phyloP scores from a whole-genome alignment of 192 early-diverging fungal genomes.

The Glomus cerebriforme region DNA sequence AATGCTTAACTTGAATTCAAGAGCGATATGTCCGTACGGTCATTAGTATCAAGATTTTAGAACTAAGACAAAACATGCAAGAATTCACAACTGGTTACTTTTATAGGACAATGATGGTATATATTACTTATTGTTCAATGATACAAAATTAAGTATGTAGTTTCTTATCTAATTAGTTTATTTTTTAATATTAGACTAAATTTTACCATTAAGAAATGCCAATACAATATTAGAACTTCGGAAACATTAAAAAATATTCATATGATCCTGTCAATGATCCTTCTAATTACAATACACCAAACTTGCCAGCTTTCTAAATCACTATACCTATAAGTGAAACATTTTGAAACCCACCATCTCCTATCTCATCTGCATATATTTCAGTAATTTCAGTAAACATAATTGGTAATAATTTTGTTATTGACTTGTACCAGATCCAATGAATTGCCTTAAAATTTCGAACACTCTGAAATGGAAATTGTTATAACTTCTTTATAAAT shows the following conservation, averaged over 20 bases:
- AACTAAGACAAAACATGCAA: slow-evolving; percentile 10
- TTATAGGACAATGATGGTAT: slow-evolving; percentile 26
- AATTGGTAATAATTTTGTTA: background rate
- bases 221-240: slow-evolving; percentile 3
- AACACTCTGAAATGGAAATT: no score
- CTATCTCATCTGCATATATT: background rate
- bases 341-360: slow-evolving; percentile 12
- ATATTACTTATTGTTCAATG: slow-evolving; percentile 8
- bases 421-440: slow-evolving; percentile 13
- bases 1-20: slow-evolving; percentile 1
- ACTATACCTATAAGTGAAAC: slow-evolving; percentile 20
- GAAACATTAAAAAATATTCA: slow-evolving; percentile 22
- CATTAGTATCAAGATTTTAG: no score
- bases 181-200: slow-evolving; percentile 22
- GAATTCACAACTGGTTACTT: slow-evolving; percentile 17
- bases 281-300: slow-evolving; percentile 5
- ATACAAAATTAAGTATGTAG: slow-evolving; percentile 18
- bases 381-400: background rate
- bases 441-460: background rate
- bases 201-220: slow-evolving; percentile 20
- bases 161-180: slow-evolving; percentile 16
- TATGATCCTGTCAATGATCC: background rate
- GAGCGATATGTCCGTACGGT: slow-evolving; percentile 16
- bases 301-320: slow-evolving; percentile 18
- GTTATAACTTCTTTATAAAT: no score